Evolutionary conservation across 192 early-diverging fungal genomes (phyloP).

Genomic region (Pilaira anomala): DNA sequence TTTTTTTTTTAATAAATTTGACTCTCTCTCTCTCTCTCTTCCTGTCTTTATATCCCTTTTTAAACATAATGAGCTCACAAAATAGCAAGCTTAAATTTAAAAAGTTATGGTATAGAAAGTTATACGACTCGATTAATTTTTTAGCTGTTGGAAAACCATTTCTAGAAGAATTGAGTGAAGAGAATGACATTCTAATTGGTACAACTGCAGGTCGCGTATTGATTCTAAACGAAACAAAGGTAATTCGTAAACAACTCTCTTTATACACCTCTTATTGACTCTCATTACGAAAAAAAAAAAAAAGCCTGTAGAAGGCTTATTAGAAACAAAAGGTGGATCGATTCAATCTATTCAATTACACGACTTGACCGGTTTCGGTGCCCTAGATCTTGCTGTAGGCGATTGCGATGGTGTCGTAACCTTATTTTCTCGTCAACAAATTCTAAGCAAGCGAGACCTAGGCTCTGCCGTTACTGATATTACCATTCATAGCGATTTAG

Average conservation of each 20-base stretch:
- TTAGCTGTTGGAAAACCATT: conserved; percentile 36
- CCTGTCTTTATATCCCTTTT: too few relatives aligned
- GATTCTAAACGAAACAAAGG: conserved; percentile 36
- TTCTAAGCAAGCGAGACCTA: conserved; percentile 25
- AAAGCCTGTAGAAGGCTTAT: conserved; percentile 32
- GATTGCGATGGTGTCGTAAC: conserved; percentile 36
- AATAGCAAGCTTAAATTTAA: conserved; percentile 9
- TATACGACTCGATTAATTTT: conserved; percentile 32
- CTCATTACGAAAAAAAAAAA: too few relatives aligned
- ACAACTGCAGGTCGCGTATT: conserved; percentile 30
- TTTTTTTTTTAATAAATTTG: not conserved
- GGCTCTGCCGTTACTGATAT: conserved; percentile 26
- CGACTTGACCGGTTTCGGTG: conserved; percentile 32
- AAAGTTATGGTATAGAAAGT: conserved; percentile 23
- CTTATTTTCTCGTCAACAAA: conserved; percentile 32
- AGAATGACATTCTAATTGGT: conserved; percentile 36
- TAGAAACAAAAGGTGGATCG: conserved; percentile 40
- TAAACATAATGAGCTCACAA: too few relatives aligned
- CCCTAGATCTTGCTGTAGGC: conserved; percentile 32
- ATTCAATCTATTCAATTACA: conserved; percentile 33
- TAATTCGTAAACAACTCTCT: not conserved
- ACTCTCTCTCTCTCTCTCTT: not conserved
- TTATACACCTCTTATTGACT: not conserved
- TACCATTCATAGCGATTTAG: conserved; percentile 28
- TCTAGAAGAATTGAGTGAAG: conserved; percentile 32